Evolutionary conservation across 1,139 yeast genomes (phyloP), one percentile per base, ranked within the genome.

Genomic region (Diutina pseudorugosa): DNA sequence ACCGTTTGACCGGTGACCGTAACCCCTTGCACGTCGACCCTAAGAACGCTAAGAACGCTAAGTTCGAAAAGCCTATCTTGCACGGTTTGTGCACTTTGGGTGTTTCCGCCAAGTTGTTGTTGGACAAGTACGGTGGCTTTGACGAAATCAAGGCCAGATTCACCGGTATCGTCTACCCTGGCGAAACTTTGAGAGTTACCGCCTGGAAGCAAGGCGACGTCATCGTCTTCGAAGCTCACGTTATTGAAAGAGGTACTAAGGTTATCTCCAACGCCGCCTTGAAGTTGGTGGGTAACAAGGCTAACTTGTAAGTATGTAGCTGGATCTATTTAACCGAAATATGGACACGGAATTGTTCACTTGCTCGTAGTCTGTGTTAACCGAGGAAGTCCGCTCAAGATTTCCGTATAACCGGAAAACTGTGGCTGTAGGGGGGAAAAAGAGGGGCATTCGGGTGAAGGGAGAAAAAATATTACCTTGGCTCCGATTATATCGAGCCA

Each of bases 21-120:
- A 93, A 93, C 69, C 98, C 98, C 58, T 78, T 93, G 62, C 98
- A 93, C 71, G 84, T 93, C 65, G 98, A 93, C 69, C 97, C 98
- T 41, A 75, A 69, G 47, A 85, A 91, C 69, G 97, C 98, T 30
- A 80, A 84, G 59, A 88, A 89, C 56, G 98, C 95, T 53, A 85
- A 85, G 58, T 93, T 91, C 70, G 83, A 83, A 51, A 72, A 73
- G 57, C 98, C 98, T 54, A 93, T 93, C 61, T 77, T 93, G 60
- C 98, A 93, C 69, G 98, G 98, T 53, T 77, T 93, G 71, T 85
- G 95, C 65, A 79, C 90, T 50, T 82, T 87, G 67, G 98, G 98
- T 57, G 79, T 90, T 59, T 72, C 88, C 51, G 86, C 85, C 45
- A 88, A 90, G 69, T 79, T 80, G 18, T 75, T 93, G 61, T 76